A percentile compares a stretch with the other conserved stretches of the same genome.
These are phyloP conservation scores for Pontederia crassipes DNA, from an alignment of 176 grass and related monocot species.

Conservation along the genomic window DNA sequence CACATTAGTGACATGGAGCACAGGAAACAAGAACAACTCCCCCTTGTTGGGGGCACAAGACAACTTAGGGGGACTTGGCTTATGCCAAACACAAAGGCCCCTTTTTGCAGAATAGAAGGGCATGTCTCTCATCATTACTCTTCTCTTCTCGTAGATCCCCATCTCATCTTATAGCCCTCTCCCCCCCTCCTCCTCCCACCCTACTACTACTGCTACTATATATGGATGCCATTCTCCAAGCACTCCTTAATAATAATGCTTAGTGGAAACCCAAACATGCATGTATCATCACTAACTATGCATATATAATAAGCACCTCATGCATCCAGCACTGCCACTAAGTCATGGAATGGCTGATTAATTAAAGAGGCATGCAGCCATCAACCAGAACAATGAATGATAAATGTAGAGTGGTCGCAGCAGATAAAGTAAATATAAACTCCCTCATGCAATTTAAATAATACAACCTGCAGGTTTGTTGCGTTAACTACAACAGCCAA, in stretches of 20 bases:
- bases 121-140: constrained; percentile 29
- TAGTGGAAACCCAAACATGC: constrained; percentile 42
- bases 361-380: too few species aligned
- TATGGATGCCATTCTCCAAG: constrained; percentile 26
- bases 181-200: too few species aligned
- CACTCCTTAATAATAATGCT: constrained; percentile 25
- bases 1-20: constrained; percentile 60
- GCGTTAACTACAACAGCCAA: too few species aligned
- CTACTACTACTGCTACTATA: too few species aligned
- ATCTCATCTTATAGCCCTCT: too few species aligned
- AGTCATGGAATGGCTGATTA: constrained; percentile 3
- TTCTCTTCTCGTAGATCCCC: neutral
- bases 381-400: too few species aligned
- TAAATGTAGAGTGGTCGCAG: too few species aligned
- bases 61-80: constrained; percentile 6
- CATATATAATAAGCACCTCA: constrained; percentile 27
- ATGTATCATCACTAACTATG: constrained; percentile 26
- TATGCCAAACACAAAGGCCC: constrained; percentile 16
- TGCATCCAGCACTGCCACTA: constrained; percentile 12
- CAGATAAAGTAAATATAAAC: too few species aligned
- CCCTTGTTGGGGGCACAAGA: constrained; percentile 40
- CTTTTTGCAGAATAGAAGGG: constrained; percentile 23
- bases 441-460: too few species aligned
- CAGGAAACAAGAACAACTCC: constrained; percentile 71
- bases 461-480: too few species aligned